These are phyloP conservation scores for Cyclostephanos tholiformis DNA, from an alignment of 108 stramenopile species.

Conservation along the genomic window DNA sequence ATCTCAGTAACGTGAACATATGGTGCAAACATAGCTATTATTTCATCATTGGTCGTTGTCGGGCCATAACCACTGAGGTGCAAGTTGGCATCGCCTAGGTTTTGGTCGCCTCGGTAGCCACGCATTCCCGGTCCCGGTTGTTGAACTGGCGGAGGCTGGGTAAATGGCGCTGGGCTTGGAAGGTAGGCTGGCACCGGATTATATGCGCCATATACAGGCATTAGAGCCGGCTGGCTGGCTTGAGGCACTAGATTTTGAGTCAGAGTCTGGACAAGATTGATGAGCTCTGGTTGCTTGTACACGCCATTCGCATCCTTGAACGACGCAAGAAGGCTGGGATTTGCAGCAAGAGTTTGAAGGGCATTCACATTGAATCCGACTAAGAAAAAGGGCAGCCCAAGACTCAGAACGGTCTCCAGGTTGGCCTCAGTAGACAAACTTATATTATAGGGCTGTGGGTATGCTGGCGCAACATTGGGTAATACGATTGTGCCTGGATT, in stretches of 20 bases:
- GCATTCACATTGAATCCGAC: constrained; percentile 80
- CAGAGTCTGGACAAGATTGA: constrained; percentile 79
- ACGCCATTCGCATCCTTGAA: constrained; percentile 77
- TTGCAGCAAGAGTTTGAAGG: constrained; percentile 76
- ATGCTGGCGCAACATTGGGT: constrained; percentile 19
- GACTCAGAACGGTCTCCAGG: constrained; percentile 36
- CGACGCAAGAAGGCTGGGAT: constrained; percentile 69
- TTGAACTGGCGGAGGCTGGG: constrained; percentile 27
- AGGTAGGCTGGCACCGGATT: constrained; percentile 38
- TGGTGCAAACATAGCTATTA: constrained; percentile 75
- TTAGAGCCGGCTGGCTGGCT: constrained; percentile 19
- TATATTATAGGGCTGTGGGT: constrained; percentile 12
- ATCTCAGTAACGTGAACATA: constrained; percentile 85
- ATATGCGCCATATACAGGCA: constrained; percentile 14
- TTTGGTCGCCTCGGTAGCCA: constrained; percentile 62
- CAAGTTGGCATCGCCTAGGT: constrained; percentile 74
- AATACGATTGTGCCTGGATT: constrained; percentile 24
- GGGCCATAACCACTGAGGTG: constrained; percentile 90
- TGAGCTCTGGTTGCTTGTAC: constrained; percentile 75
- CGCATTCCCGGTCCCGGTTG: constrained; percentile 18
- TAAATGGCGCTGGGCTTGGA: constrained; percentile 28
- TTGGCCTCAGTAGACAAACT: constrained; percentile 36
- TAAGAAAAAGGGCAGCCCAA: constrained; percentile 61
- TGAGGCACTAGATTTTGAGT: constrained; percentile 54
- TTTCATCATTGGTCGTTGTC: constrained; percentile 70